Percentiles rank a stretch among this genome's conserved stretches.
These are phyloP conservation scores for Euphorbia pulcherrima DNA, from an alignment of 345 rosid species.

Conservation along the genomic window DNA sequence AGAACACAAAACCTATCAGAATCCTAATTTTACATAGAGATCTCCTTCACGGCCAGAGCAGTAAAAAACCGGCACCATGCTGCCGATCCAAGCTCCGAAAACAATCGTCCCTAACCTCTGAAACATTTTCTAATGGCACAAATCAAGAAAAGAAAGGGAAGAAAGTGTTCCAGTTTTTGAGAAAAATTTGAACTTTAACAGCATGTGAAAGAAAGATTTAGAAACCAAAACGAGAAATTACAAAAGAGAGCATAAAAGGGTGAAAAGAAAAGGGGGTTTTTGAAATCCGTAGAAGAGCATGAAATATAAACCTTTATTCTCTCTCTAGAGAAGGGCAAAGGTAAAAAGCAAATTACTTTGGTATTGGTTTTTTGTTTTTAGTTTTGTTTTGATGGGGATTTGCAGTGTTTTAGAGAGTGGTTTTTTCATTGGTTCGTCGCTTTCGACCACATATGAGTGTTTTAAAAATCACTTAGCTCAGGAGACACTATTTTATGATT, in stretches of 20 bases:
- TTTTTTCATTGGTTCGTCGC: conserved; percentile 43
- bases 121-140: conserved; percentile 25
- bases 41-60: conserved; percentile 18
- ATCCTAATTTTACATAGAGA: conserved; percentile 9
- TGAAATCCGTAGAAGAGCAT: not conserved
- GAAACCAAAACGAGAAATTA: not conserved
- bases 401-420: conserved; percentile 15
- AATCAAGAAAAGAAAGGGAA: not conserved
- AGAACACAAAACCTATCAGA: conserved; percentile 6
- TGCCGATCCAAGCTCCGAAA: conserved; percentile 24
- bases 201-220: conserved; percentile 2
- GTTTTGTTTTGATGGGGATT: conserved; percentile 10
- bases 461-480: too few relatives aligned
- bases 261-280: not conserved
- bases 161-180: conserved; percentile 4
- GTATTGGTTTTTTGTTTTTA: conserved; percentile 9
- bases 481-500: too few relatives aligned
- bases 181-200: conserved; percentile 5
- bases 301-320: too few relatives aligned
- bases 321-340: too few relatives aligned
- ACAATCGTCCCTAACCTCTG: conserved; percentile 27
- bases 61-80: conserved; percentile 13
- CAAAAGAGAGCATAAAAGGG: not conserved
- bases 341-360: not conserved
- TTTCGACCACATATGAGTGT: conserved; percentile 33